A percentile compares a stretch with the other conserved stretches of the same genome.
These are phyloP conservation scores for Acer saccharum DNA, from an alignment of 345 rosid species.

Conservation along the genomic window DNA sequence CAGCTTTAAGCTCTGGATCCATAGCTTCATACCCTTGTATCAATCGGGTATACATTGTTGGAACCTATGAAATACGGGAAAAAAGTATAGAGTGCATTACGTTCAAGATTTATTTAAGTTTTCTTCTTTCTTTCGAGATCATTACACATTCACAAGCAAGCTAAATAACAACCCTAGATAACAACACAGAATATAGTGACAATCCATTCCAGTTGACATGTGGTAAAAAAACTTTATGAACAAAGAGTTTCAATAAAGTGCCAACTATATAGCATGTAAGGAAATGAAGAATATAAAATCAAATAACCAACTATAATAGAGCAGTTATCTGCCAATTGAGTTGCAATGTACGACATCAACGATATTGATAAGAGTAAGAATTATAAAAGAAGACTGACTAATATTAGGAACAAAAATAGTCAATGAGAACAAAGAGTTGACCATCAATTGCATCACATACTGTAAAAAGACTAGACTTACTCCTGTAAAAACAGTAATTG, in stretches of 20 bases:
- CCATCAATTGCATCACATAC: slow-evolving; percentile 6
- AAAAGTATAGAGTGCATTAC: neutral
- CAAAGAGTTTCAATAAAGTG: neutral
- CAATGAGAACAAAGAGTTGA: neutral
- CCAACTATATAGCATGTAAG: neutral
- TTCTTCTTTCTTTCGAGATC: neutral
- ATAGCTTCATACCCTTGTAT: slow-evolving; percentile 97
- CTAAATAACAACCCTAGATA: neutral
- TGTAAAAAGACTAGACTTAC: slow-evolving; percentile 50
- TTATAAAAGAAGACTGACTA: neutral
- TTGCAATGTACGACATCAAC: neutral
- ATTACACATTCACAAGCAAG: neutral
- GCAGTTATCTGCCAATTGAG: neutral
- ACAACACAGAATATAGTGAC: neutral
- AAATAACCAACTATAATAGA: neutral
- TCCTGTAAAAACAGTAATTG: slow-evolving; percentile 89
- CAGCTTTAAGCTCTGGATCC: slow-evolving; percentile 67
- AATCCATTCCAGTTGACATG: neutral
- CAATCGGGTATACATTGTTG: slow-evolving; percentile 91
- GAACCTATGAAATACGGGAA: slow-evolving; percentile 58
- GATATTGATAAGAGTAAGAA: neutral
- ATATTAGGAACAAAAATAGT: neutral
- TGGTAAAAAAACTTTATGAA: neutral
- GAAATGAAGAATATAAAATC: neutral
- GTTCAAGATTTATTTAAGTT: neutral